Evolutionary conservation across 2,329 filamentous ascomycete genomes (phyloP).

Genomic region (Beauveria australis): DNA sequence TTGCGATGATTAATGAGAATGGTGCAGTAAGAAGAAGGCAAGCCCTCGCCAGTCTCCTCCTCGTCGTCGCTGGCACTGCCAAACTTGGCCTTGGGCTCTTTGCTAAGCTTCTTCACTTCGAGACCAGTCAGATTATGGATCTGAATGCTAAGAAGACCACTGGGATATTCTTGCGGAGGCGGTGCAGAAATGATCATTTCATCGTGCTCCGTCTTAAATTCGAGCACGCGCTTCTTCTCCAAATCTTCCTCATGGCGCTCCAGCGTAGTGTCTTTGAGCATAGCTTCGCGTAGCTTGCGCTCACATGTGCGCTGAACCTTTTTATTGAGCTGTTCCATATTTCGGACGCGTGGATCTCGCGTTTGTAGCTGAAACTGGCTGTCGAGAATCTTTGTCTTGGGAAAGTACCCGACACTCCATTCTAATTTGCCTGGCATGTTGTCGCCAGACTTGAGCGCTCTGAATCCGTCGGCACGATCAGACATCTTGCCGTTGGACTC

Average conservation of each 20-base stretch:
- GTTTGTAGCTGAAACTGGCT: constrained; percentile 55
- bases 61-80: constrained; percentile 43
- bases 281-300: constrained; percentile 57
- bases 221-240: constrained; percentile 59
- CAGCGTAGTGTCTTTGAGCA: constrained; percentile 32
- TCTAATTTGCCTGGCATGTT: constrained; percentile 60
- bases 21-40: constrained; percentile 64
- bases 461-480: constrained; percentile 57
- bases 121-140: constrained; percentile 67
- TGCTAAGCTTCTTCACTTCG: constrained; percentile 52
- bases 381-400: constrained; percentile 55
- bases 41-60: constrained; percentile 54
- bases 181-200: constrained; percentile 61
- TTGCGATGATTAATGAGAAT: constrained; percentile 67
- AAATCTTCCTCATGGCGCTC: constrained; percentile 53
- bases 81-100: constrained; percentile 39
- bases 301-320: constrained; percentile 47
- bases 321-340: constrained; percentile 48
- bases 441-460: constrained; percentile 55
- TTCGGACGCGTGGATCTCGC: constrained; percentile 48
- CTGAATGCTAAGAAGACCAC: constrained; percentile 61
- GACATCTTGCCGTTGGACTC: constrained; percentile 54
- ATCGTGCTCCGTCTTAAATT: constrained; percentile 53
- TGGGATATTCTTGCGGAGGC: constrained; percentile 52
- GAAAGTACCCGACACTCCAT: constrained; percentile 66